Percentiles rank a stretch among this genome's conserved stretches.
phyloP scores from a whole-genome alignment of 495 filamentous ascomycete genomes.

The Aspergillus wentii region DNA sequence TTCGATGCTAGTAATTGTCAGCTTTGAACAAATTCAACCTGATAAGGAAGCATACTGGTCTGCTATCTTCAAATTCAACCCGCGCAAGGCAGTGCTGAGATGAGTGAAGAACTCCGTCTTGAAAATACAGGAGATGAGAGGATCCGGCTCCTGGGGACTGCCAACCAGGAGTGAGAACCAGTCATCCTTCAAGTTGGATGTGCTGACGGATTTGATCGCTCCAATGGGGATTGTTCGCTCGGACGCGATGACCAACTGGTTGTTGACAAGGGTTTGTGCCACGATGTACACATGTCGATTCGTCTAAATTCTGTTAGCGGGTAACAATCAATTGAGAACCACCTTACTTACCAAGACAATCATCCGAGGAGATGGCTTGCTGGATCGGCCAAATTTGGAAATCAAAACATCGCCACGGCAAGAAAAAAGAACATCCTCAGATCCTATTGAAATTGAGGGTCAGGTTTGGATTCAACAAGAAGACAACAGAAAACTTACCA shows the following conservation, averaged over 20 bases:
- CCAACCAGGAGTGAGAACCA: conserved; percentile 94
- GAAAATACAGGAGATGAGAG: conserved; percentile 84
- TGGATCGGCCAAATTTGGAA: conserved; percentile 91
- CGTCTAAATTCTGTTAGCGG: conserved; percentile 42
- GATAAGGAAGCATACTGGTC: conserved; percentile 48
- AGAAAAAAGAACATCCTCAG: conserved; percentile 79
- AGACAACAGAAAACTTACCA: conserved; percentile 24
- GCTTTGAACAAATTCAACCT: conserved; percentile 2
- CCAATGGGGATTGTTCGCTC: conserved; percentile 80
- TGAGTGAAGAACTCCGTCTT: conserved; percentile 98
- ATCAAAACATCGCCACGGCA: conserved; percentile 84
- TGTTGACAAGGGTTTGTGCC: conserved; percentile 75
- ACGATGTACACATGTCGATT: conserved; percentile 82
- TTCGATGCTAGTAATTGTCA: conserved; percentile 60
- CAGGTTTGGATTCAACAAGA: background rate
- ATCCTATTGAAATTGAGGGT: conserved; percentile 32
- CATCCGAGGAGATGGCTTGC: conserved; percentile 82
- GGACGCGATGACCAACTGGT: conserved; percentile 70
- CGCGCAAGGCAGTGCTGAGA: conserved; percentile 68
- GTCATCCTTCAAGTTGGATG: conserved; percentile 80
- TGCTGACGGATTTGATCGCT: conserved; percentile 78
- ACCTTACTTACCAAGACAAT: conserved; percentile 60
- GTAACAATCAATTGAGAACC: background rate
- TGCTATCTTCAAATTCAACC: conserved; percentile 75
- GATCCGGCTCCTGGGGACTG: conserved; percentile 84